A percentile compares a stretch with the other conserved stretches of the same genome.
phyloP scores from a whole-genome alignment of 768 basidiomycete genomes.

The Cubamyces lactineus region DNA sequence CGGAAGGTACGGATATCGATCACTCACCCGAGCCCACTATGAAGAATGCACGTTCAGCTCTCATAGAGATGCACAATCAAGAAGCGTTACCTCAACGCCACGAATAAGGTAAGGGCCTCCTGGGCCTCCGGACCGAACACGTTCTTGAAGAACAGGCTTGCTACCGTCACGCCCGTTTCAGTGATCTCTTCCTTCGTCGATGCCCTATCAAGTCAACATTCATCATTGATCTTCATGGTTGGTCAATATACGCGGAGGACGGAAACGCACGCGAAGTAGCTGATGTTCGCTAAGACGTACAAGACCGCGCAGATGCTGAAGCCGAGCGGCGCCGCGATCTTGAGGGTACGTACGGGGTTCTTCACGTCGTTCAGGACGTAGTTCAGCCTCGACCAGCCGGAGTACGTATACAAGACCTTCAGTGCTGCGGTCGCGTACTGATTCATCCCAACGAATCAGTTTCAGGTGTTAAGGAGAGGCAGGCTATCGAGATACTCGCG shows the following conservation, averaged over 20 bases:
- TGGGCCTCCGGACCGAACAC: slow-evolving; percentile 58
- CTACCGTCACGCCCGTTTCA: slow-evolving; percentile 56
- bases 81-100: slow-evolving; percentile 53
- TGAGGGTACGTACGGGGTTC: slow-evolving; percentile 60
- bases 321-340: slow-evolving; percentile 62
- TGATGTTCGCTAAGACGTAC: slow-evolving; percentile 59
- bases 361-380: slow-evolving; percentile 64
- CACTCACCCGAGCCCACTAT: slow-evolving; percentile 40
- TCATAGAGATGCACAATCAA: not conserved
- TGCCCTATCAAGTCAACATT: slow-evolving; percentile 31
- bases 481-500: slow-evolving; percentile 27
- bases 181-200: slow-evolving; percentile 53
- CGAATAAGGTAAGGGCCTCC: slow-evolving; percentile 55
- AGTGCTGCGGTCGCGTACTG: slow-evolving; percentile 64
- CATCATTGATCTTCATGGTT: not conserved
- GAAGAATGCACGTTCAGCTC: not conserved
- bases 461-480: not conserved
- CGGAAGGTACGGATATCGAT: too few relatives aligned
- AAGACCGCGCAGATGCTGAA: slow-evolving; percentile 54
- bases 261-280: slow-evolving; percentile 51
- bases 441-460: not conserved
- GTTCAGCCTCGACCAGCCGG: slow-evolving; percentile 60
- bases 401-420: slow-evolving; percentile 53
- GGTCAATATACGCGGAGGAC: not conserved
- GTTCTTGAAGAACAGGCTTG: slow-evolving; percentile 59